Evolutionary conservation across 441 rosid genomes (phyloP), one percentile per base, ranked within the genome.

Genomic region (Breynia disticha): DNA sequence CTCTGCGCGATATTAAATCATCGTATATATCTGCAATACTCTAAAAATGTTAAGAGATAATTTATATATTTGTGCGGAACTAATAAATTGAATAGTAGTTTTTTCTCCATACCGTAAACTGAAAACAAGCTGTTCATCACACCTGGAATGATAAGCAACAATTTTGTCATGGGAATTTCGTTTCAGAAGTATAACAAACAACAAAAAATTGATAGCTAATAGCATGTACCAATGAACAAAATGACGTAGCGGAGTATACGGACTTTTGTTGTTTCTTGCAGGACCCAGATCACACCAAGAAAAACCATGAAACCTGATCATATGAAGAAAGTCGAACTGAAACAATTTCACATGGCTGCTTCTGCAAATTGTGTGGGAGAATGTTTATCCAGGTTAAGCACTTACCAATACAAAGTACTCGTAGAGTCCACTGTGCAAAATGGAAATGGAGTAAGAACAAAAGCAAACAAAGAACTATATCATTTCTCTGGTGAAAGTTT

Each of bases 111-210:
- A 86, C 97, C 95, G 43, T 84, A 87, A 50, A 87, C 91, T 44
- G 96, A 87, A 79, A 90, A 90, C 80, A 87, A 75, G 73, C 95
- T 84, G 72, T 90, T 90, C 94, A 90, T 90, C 47, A 87, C 95
- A 73, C 97, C 95, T 90, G 89, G 65, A 78, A 52, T 6, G 24
- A 61, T 24, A 24, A 59, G 35, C 21, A 62, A 17, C 15, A 41
- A 41, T 9, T 4, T 28, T 28, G 35, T 28, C 35, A 28, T 9
- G 8, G 8, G 35, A 4, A 0, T 9, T 28, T n/a, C n/a, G n/a
- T n/a, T n/a, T n/a, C n/a, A n/a, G n/a, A n/a, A n/a, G n/a, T n/a
- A n/a, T 28, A 28, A 28, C 3, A 28, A 4, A 28, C 35, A 28
- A 28, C 0, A 0, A 2, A 28, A 1, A 28, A 28, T 4, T 28